Conservation (phyloP, 1,139 yeast species). For the Taphrina communis region DNA sequence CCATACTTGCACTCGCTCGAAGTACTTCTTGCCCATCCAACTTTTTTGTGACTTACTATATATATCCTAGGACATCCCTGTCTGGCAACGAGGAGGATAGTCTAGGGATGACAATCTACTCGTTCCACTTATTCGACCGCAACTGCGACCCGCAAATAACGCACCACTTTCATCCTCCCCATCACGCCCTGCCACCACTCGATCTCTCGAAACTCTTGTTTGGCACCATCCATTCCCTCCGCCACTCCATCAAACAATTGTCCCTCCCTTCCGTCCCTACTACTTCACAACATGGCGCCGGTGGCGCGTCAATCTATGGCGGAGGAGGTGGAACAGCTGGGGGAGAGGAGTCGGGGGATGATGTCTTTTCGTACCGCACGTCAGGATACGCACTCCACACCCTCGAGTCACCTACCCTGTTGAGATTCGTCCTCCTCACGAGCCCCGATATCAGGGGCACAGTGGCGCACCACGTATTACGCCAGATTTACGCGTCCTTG, state of each 20-base stretch:
- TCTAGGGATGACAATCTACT: slow-evolving; percentile 70
- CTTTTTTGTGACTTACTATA: too few relatives aligned
- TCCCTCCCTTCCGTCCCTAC: slow-evolving; percentile 14
- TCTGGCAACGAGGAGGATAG: neutral
- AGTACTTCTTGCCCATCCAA: too few relatives aligned
- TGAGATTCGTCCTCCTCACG: slow-evolving; percentile 75
- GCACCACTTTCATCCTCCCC: slow-evolving; percentile 22
- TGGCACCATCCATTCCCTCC: slow-evolving; percentile 82
- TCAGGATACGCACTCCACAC: slow-evolving; percentile 78
- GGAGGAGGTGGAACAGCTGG: too few relatives aligned
- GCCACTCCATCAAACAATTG: slow-evolving; percentile 59
- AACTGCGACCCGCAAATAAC: slow-evolving; percentile 73
- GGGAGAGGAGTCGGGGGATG: neutral
- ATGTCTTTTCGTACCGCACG: slow-evolving; percentile 69
- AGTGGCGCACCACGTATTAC: slow-evolving; percentile 58
- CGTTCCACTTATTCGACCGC: slow-evolving; percentile 87
- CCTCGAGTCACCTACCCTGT: slow-evolving; percentile 76
- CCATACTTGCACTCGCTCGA: too few relatives aligned
- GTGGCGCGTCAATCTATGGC: slow-evolving; percentile 53
- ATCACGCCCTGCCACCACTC: slow-evolving; percentile 38
- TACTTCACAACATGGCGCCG: slow-evolving; percentile 46
- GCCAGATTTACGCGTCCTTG: slow-evolving; percentile 69
- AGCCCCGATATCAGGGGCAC: slow-evolving; percentile 70
- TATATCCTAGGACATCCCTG: too few relatives aligned
- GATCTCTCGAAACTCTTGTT: slow-evolving; percentile 66